These are phyloP conservation scores for Colletotrichum incanum DNA, from an alignment of 2,329 filamentous ascomycete species.

Conservation along the genomic window DNA sequence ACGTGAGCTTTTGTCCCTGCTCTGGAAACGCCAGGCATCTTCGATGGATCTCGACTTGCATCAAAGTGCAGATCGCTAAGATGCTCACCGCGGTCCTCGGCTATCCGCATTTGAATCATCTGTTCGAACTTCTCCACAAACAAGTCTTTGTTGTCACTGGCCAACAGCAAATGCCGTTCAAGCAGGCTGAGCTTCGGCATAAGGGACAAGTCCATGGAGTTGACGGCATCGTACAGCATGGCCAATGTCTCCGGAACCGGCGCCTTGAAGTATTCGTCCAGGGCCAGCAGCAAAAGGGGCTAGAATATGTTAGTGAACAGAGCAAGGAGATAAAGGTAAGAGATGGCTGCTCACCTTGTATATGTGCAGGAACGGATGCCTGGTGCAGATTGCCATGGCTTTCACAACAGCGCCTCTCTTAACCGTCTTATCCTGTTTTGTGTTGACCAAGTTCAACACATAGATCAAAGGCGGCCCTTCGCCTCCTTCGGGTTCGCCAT, in stretches of 20 bases:
- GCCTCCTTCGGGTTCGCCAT: slow-evolving; percentile 77
- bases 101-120: slow-evolving; percentile 88
- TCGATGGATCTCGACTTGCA: slow-evolving; percentile 64
- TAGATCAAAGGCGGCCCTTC: slow-evolving; percentile 96
- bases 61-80: slow-evolving; percentile 61
- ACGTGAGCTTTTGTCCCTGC: slow-evolving; percentile 76
- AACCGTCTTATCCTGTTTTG: slow-evolving; percentile 93
- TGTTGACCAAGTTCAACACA: slow-evolving; percentile 97
- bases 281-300: slow-evolving; percentile 89
- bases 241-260: slow-evolving; percentile 90
- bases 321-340: background rate
- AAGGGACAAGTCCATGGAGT: slow-evolving; percentile 95
- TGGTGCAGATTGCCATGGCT: slow-evolving; percentile 98
- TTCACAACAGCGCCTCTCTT: slow-evolving; percentile 97
- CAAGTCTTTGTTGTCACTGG: slow-evolving; percentile 94
- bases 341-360: slow-evolving; percentile 80
- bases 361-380: slow-evolving; percentile 97
- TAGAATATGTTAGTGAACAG: slow-evolving; percentile 53
- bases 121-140: slow-evolving; percentile 98
- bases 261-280: slow-evolving; percentile 97
- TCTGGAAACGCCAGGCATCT: slow-evolving; percentile 67
- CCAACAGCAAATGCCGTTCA: slow-evolving; percentile 88
- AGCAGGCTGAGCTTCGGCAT: slow-evolving; percentile 89
- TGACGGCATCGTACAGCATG: slow-evolving; percentile 91
- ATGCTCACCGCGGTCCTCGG: slow-evolving; percentile 70